Base-by-base conservation (phyloP, 495 filamentous ascomycete species). In the Podospora pseudocomata region DNA sequence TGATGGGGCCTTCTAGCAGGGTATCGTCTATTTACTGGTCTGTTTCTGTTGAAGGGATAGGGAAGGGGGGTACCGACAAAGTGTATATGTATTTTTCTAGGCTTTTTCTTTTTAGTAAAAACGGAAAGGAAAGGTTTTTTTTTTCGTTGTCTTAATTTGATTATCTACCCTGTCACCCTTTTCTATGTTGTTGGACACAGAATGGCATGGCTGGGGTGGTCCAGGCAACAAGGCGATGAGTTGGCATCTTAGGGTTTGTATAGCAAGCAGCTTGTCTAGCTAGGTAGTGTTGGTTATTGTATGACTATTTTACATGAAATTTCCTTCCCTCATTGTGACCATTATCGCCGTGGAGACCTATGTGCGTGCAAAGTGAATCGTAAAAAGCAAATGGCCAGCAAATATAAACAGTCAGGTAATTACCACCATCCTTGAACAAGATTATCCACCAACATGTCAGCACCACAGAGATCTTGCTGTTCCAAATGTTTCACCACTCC, bases 401-500 rank as follows among this genome's bases (percentile, higher is more conserved):
- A 23, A 23, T 23, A 23, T 23, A 23, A 23, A 23, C 23, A 23
- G 23, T 23, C 23, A 23, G 23, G 23, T 23, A 23, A 23, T 23
- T 23, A 23, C 23, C 1, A 23, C 23, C 23, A 23, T 23, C 23
- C 23, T 1, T 23, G 23, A 23, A 23, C 23, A 23, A 23, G 23
- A 23, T 23, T 23, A 23, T 23, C 30, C 4, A 32, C 30, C 30
- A 32, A 32, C 30, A 5, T 5, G 7, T 32, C 39, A 49, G 2
- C 39, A 49, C 9, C 39, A 49, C 39, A 49, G 39, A 3, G 2
- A 49, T 11, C 15, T 13, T 49, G 5, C 7, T 11, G 6, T 13
- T 49, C 39, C 7, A 58, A 19, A 58, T 15, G n/a, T 39, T 39
- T 79, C 72, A 84, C 76, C 79, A 76, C 63, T 79, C 78, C 27